Evolutionary conservation across 805 yeast genomes (phyloP).

Genomic region (Myxozyma vanderwaltii): DNA sequence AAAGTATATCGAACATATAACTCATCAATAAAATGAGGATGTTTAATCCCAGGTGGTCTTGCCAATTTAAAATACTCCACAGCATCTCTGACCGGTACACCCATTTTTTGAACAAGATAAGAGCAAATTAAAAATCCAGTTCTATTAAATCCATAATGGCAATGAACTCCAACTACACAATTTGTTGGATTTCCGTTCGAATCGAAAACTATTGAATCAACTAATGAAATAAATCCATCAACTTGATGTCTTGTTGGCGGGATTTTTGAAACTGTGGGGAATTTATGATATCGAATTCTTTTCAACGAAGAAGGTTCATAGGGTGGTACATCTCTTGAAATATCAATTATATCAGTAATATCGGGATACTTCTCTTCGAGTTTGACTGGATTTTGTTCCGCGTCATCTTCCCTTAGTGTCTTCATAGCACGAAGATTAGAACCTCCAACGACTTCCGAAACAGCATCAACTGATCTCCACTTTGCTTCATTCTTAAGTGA

Average conservation of each 20-base stretch:
- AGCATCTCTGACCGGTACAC: constrained; percentile 65
- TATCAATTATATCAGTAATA: constrained; percentile 64
- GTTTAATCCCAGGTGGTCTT: constrained; percentile 72
- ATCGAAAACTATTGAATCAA: constrained; percentile 48
- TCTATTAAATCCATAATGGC: constrained; percentile 80
- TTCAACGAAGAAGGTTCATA: constrained; percentile 62
- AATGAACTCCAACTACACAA: constrained; percentile 62
- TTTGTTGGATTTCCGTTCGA: constrained; percentile 12
- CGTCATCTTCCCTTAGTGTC: constrained; percentile 67
- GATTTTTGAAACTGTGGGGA: constrained; percentile 76
- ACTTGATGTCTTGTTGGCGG: constrained; percentile 68
- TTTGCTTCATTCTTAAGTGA: constrained; percentile 73
- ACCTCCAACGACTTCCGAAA: constrained; percentile 45
- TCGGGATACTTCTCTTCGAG: constrained; percentile 56
- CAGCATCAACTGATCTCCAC: constrained; percentile 60
- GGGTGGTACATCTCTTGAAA: constrained; percentile 65
- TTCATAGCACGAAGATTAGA: constrained; percentile 71
- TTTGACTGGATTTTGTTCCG: constrained; percentile 56
- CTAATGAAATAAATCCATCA: constrained; percentile 55
- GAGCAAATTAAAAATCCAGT: constrained; percentile 75
- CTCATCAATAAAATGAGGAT: constrained; percentile 74
- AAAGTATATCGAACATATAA: constrained; percentile 59
- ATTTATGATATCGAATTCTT: constrained; percentile 62
- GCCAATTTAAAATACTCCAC: constrained; percentile 59
- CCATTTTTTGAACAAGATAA: constrained; percentile 61